Conservation (phyloP, 106 monocot species). For the Dendrobium chrysotoxum region DNA sequence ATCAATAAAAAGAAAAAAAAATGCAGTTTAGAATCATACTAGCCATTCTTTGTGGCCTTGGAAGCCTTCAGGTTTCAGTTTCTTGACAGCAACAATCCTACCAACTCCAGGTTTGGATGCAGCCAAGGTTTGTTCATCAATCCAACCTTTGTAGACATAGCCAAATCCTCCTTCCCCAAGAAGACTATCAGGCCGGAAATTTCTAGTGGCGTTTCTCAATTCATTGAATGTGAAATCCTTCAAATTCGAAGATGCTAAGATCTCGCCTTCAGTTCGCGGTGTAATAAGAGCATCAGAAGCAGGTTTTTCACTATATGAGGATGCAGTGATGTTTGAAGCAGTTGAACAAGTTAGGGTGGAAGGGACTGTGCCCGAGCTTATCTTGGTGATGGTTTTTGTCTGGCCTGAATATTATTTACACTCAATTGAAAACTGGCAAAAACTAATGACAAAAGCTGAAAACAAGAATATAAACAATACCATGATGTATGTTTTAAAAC, state of each 20-base stretch:
- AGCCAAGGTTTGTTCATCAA: slow-evolving; percentile 21
- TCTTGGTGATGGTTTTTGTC: slow-evolving; percentile 36
- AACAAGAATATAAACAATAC: too few species aligned
- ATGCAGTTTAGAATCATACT: neutral
- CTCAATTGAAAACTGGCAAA: neutral
- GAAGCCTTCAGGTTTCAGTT: slow-evolving; percentile 31
- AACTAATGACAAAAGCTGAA: neutral
- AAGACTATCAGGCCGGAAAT: slow-evolving; percentile 25
- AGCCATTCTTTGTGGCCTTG: slow-evolving; percentile 39
- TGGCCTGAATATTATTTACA: slow-evolving; percentile 19
- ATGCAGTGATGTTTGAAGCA: slow-evolving; percentile 29
- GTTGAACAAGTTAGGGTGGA: slow-evolving; percentile 36
- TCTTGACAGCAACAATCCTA: slow-evolving; percentile 28
- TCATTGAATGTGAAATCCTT: slow-evolving; percentile 25
- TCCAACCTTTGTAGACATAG: slow-evolving; percentile 31
- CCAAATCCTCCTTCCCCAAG: slow-evolving; percentile 42
- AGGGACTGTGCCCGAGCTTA: slow-evolving; percentile 31
- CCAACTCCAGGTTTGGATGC: slow-evolving; percentile 28
- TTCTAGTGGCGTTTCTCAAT: slow-evolving; percentile 27
- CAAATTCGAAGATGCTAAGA: slow-evolving; percentile 19
- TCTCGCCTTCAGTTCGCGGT: slow-evolving; percentile 55
- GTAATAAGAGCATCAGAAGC: slow-evolving; percentile 18
- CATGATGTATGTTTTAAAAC: too few species aligned
- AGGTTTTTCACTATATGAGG: slow-evolving; percentile 35
- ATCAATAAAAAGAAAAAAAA: neutral